phyloP scores from a whole-genome alignment of 2,329 filamentous ascomycete species.

The Dactylellina cionopaga region DNA sequence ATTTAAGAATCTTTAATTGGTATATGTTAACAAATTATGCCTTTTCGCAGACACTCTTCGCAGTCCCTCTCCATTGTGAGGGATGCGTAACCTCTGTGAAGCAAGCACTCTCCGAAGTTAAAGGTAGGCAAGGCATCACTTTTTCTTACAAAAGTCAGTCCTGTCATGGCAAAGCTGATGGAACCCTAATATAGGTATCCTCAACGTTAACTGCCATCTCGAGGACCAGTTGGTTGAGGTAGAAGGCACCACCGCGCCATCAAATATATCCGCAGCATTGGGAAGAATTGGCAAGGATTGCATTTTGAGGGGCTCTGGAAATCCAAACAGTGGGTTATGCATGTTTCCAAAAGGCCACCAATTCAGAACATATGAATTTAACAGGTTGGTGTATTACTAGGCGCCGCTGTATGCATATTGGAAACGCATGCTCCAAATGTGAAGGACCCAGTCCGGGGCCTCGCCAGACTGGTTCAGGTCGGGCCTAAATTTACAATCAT shows the following conservation, averaged over 20 bases:
- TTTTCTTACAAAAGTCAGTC: neutral
- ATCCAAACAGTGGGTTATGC: constrained; percentile 76
- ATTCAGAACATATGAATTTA: too few relatives aligned
- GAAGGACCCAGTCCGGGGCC: constrained; percentile 77
- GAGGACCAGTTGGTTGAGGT: constrained; percentile 84
- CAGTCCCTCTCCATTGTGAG: constrained; percentile 92
- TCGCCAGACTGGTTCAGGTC: constrained; percentile 94
- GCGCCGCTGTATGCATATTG: constrained; percentile 91
- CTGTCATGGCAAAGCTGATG: neutral
- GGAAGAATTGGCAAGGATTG: constrained; percentile 91
- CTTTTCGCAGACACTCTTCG: constrained; percentile 82
- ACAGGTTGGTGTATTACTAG: constrained; percentile 61
- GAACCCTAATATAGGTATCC: constrained; percentile 70
- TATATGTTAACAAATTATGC: neutral
- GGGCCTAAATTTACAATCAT: constrained; percentile 79
- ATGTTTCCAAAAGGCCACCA: constrained; percentile 14
- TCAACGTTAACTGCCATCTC: constrained; percentile 82
- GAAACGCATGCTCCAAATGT: constrained; percentile 77
- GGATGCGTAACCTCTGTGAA: constrained; percentile 88
- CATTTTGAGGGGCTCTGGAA: constrained; percentile 88
- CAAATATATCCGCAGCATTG: constrained; percentile 86
- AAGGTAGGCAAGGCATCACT: too few relatives aligned
- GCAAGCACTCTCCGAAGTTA: constrained; percentile 77
- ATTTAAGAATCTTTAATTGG: neutral
- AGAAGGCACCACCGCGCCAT: constrained; percentile 88